phyloP scores from a whole-genome alignment of 805 yeast genomes.

The Yarrowia bubula region DNA sequence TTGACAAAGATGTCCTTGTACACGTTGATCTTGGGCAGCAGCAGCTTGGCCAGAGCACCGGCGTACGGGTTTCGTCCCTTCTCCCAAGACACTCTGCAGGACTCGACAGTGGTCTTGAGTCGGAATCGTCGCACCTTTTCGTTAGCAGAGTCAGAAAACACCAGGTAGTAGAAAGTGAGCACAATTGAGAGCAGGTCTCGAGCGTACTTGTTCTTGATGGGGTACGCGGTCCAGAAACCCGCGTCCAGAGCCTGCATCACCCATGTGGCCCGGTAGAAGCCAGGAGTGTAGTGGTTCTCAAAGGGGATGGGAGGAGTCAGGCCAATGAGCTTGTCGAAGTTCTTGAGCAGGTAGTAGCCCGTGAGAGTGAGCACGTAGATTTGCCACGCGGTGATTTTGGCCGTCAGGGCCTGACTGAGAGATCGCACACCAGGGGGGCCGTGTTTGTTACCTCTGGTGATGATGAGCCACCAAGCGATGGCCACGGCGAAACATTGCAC shows the following conservation, averaged over 20 bases:
- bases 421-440: conserved; percentile 33
- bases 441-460: conserved; percentile 35
- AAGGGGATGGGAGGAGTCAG: conserved; percentile 36
- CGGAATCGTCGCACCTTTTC: conserved; percentile 35
- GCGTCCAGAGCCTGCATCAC: conserved; percentile 38
- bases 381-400: conserved; percentile 37
- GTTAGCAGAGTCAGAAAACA: conserved; percentile 38
- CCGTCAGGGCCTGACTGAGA: conserved; percentile 30
- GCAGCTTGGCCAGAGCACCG: conserved; percentile 28
- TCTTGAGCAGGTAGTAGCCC: conserved; percentile 35
- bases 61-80: conserved; percentile 35
- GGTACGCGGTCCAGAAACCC: conserved; percentile 40
- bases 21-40: conserved; percentile 30
- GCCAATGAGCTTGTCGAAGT: conserved; percentile 35
- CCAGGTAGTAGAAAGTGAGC: conserved; percentile 34
- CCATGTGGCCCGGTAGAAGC: conserved; percentile 37
- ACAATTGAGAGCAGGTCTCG: conserved; percentile 34
- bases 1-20: conserved; percentile 30
- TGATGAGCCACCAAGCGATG: conserved; percentile 32
- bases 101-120: conserved; percentile 34
- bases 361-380: conserved; percentile 36
- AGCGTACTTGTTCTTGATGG: conserved; percentile 31
- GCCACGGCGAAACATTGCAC: conserved; percentile 34
- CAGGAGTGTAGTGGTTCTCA: conserved; percentile 32
- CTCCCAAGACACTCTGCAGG: conserved; percentile 37